phyloP scores from a whole-genome alignment of 2,329 filamentous ascomycete genomes.

The Boeremia exigua region DNA sequence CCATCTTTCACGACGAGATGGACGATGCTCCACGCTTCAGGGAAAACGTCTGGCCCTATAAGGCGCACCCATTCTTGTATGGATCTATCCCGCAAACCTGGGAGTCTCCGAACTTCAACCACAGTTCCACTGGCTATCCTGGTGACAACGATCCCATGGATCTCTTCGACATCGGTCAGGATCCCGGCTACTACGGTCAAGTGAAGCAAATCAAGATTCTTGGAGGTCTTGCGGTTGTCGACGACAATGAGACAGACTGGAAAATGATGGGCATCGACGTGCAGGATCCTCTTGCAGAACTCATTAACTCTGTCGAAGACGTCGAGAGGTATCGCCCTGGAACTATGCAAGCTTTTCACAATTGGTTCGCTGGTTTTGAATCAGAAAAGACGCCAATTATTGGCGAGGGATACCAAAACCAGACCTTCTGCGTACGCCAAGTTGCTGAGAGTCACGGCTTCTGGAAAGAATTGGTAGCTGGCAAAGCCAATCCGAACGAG shows the following conservation, averaged over 20 bases:
- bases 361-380: constrained; percentile 90
- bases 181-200: constrained; percentile 90
- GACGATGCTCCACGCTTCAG: constrained; percentile 98
- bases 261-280: constrained; percentile 98
- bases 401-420: constrained; percentile 48
- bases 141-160: constrained; percentile 97
- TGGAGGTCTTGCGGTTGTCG: constrained; percentile 93
- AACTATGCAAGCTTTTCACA: constrained; percentile 91
- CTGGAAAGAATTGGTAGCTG: constrained; percentile 51
- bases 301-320: constrained; percentile 96
- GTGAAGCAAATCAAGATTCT: constrained; percentile 99
- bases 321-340: constrained; percentile 95
- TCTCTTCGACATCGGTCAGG: constrained; percentile 96
- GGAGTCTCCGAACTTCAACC: constrained; percentile 73
- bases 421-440: constrained; percentile 39
- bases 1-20: constrained; percentile 97
- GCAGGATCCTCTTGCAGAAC: constrained; percentile 89
- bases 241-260: constrained; percentile 99
- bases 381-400: constrained; percentile 45
- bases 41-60: constrained; percentile 99
- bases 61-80: constrained; percentile 99
- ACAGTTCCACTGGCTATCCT: constrained; percentile 97
- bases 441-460: constrained; percentile 49
- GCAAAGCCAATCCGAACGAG: constrained; percentile 46
- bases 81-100: constrained; percentile 97